These are phyloP conservation scores for Erysiphe neolycopersici DNA, from an alignment of 2,329 filamentous ascomycete genomes.

Conservation along the genomic window DNA sequence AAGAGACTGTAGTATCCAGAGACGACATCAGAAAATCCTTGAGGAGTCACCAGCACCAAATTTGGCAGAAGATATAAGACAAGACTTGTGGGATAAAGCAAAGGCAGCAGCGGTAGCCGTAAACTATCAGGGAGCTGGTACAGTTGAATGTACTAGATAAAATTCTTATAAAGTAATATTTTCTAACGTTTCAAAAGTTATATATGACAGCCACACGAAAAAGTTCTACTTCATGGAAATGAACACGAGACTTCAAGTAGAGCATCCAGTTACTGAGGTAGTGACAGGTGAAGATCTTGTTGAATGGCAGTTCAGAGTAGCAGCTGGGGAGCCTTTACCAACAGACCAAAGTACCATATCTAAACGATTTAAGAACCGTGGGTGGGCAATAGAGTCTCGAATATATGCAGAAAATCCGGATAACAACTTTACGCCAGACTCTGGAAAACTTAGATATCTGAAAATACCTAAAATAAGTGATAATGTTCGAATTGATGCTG, in stretches of 20 bases:
- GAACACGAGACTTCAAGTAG: constrained; percentile 78
- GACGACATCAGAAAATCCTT: constrained; percentile 72
- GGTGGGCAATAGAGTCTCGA: constrained; percentile 79
- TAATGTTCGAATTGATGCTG: constrained; percentile 73
- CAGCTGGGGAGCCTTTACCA: constrained; percentile 40
- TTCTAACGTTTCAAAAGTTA: constrained; percentile 34
- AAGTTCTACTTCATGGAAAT: constrained; percentile 67
- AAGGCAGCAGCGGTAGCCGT: constrained; percentile 43
- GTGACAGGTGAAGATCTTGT: constrained; percentile 58
- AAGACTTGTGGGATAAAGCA: constrained; percentile 39
- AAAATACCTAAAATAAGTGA: constrained; percentile 40
- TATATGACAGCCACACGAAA: constrained; percentile 58
- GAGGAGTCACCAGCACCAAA: constrained; percentile 67
- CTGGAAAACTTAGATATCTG: constrained; percentile 64
- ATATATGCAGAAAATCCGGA: constrained; percentile 94
- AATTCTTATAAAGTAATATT: constrained; percentile 15
- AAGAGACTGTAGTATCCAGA: constrained; percentile 66
- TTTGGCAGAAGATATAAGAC: constrained; percentile 27
- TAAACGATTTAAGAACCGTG: constrained; percentile 41
- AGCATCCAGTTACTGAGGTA: constrained; percentile 80
- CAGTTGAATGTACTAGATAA: constrained; percentile 48
- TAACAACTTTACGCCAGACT: constrained; percentile 80
- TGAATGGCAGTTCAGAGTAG: constrained; percentile 82
- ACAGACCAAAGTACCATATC: constrained; percentile 39
- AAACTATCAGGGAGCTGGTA: constrained; percentile 70